Base-by-base conservation (phyloP, 2,329 filamentous ascomycete species). In the Fusarium austroafricanum region DNA sequence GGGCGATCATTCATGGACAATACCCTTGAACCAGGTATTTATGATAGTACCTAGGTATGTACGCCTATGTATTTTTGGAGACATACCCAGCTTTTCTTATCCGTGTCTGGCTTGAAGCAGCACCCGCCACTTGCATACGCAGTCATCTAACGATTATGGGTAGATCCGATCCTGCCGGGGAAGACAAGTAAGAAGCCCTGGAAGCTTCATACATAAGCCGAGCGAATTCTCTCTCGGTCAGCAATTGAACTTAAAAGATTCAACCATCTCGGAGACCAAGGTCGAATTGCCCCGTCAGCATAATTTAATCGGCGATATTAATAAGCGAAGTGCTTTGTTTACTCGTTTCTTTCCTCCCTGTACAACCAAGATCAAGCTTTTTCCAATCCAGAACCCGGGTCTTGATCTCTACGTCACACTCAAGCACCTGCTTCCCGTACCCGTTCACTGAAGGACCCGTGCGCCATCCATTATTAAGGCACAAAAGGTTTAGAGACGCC, bases 91-190 rank as follows among this genome's bases (percentile, higher is more conserved):
- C 43, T 20, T 18, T 49, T 49, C 20, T 40, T 52, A 44, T 55
- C 35, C 44, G 31, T 35, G 38, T 28, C 31, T 47, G 42, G 50
- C 44, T 42, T 29, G 31, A 33, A 44, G 23, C 18, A 43, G 39
- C 26, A 63, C 51, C 61, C 67, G 70, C 70, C 70, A 72, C 65
- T 55, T 67, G 65, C 70, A 57, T 69, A 65, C 61, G 67, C 55
- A 66, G 46, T 39, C 40, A 43, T 53, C 52, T 58, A 64, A 46
- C 60, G 52, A 61, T 62, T 51, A 42, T 37, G 43, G 49, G 53
- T 54, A 61, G 65, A 33, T 65, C 67, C 68, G 67, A 70, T 55
- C 55, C 55, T 68, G 63, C 63, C 63, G 67, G 55, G 59, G 28
- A n/a, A 10, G n/a, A 33, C 37, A 44, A 44, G 35, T 33, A 31